Evolutionary conservation across 2,329 filamentous ascomycete species (phyloP).

Genomic region (Aspergillus ustus): DNA sequence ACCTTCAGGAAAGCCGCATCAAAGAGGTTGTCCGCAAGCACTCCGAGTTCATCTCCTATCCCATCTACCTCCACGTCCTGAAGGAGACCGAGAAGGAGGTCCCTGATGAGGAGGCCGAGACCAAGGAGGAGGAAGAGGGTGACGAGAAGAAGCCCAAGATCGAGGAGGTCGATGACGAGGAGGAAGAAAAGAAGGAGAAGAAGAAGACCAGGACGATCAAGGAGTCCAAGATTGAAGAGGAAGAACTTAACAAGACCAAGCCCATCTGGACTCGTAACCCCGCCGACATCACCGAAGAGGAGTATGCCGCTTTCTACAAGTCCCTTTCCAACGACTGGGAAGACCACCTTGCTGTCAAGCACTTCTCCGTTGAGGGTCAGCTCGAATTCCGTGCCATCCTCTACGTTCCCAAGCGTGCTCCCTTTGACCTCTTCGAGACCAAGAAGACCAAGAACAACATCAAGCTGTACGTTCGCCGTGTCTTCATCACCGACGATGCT

Average conservation of each 20-base stretch:
- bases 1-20: constrained; percentile 98
- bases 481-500: constrained; percentile 99
- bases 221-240: constrained; percentile 97
- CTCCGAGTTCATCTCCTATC: constrained; percentile 99
- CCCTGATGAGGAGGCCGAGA: constrained; percentile 90
- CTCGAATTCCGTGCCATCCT: constrained; percentile 99
- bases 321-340: constrained; percentile 99
- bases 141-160: constrained; percentile 96
- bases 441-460: constrained; percentile 99
- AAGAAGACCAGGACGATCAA: constrained; percentile 99
- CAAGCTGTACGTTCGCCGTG: constrained; percentile 99
- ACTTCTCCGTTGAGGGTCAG: constrained; percentile 99
- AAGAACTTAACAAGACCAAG: constrained; percentile 99
- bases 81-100: constrained; percentile 99
- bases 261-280: constrained; percentile 99
- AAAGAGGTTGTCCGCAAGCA: constrained; percentile 99
- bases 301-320: constrained; percentile 99
- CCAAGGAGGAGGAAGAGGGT: constrained; percentile 70
- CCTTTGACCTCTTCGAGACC: constrained; percentile 99
- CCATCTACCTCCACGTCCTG: constrained; percentile 98
- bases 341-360: constrained; percentile 99
- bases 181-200: constrained; percentile 82
- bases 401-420: constrained; percentile 98
- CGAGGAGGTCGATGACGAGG: constrained; percentile 89
- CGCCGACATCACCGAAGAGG: constrained; percentile 89